phyloP scores from a whole-genome alignment of 208 protist species.

The Trypanosoma boissoni region DNA sequence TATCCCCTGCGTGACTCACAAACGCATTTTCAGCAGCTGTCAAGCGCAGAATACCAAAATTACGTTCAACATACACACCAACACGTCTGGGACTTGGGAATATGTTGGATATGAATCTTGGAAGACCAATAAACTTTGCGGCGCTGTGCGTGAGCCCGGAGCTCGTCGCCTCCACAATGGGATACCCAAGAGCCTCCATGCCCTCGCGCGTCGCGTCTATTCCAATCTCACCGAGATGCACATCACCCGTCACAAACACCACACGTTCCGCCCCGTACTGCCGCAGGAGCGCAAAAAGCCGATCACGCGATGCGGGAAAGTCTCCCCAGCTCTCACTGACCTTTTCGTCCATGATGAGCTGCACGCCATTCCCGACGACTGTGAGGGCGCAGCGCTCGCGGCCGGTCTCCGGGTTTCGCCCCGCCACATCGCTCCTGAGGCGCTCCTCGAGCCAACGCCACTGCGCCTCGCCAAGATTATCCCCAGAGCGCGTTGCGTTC shows the following conservation, averaged over 20 bases:
- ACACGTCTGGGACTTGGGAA: constrained; percentile 50
- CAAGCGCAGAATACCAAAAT: constrained; percentile 59
- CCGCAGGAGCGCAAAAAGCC: constrained; percentile 53
- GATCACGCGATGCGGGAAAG: constrained; percentile 54
- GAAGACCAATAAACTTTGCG: constrained; percentile 37
- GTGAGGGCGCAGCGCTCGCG: constrained; percentile 47
- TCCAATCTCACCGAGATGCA: constrained; percentile 83
- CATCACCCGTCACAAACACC: constrained; percentile 79
- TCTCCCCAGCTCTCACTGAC: constrained; percentile 69
- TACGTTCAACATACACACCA: constrained; percentile 61
- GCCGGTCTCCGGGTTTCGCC: constrained; percentile 7
- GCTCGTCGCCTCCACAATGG: constrained; percentile 74
- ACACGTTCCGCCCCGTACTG: constrained; percentile 44
- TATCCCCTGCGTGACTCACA: neutral
- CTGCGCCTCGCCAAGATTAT: constrained; percentile 78
- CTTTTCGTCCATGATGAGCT: constrained; percentile 79
- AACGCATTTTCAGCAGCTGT: constrained; percentile 27
- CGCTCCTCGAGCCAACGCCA: constrained; percentile 71
- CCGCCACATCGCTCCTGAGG: constrained; percentile 35
- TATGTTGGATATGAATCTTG: constrained; percentile 35
- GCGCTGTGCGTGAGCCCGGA: constrained; percentile 81
- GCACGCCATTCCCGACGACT: constrained; percentile 70
- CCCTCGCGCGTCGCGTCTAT: constrained; percentile 40
- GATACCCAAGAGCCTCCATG: constrained; percentile 52
- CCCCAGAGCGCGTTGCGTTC: constrained; percentile 46